Evolutionary conservation across 805 yeast genomes (phyloP).

Genomic region (Candida gorgasii): DNA sequence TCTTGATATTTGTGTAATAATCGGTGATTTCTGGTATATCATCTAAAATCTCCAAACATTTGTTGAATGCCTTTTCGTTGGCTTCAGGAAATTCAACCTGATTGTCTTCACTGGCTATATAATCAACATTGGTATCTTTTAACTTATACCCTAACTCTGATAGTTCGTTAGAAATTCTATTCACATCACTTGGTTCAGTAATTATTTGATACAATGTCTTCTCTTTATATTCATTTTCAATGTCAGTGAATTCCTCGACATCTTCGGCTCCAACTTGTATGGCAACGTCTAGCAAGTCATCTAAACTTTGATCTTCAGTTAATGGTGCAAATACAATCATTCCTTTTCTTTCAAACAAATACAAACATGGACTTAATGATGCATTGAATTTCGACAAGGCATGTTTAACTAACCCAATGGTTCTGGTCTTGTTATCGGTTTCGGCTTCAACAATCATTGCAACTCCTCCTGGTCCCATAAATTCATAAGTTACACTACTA

Average conservation of each 20-base stretch:
- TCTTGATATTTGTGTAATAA: constrained; percentile 63
- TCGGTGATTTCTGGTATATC: constrained; percentile 84
- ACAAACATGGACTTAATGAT: constrained; percentile 73
- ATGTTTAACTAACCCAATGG: constrained; percentile 72
- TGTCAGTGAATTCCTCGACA: constrained; percentile 53
- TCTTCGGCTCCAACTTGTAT: constrained; percentile 82
- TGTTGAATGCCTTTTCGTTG: constrained; percentile 50
- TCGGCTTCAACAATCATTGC: constrained; percentile 82
- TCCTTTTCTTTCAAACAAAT: constrained; percentile 78
- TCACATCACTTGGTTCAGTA: constrained; percentile 66
- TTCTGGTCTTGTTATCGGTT: constrained; percentile 85
- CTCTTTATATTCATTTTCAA: constrained; percentile 40
- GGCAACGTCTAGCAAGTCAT: constrained; percentile 70
- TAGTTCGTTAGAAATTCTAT: constrained; percentile 58
- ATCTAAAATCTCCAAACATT: constrained; percentile 62
- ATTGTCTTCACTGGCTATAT: constrained; percentile 62
- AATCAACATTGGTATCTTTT: constrained; percentile 71
- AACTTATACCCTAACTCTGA: constrained; percentile 56
- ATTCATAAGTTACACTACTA: constrained; percentile 73
- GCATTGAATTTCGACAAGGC: constrained; percentile 72
- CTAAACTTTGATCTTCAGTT: constrained; percentile 44
- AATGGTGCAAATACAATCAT: constrained; percentile 53
- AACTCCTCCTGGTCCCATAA: constrained; percentile 90
- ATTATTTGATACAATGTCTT: constrained; percentile 43
- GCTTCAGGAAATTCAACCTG: constrained; percentile 57